Evolutionary conservation across 768 basidiomycete genomes (phyloP).

Genomic region (Ramaria rubella): DNA sequence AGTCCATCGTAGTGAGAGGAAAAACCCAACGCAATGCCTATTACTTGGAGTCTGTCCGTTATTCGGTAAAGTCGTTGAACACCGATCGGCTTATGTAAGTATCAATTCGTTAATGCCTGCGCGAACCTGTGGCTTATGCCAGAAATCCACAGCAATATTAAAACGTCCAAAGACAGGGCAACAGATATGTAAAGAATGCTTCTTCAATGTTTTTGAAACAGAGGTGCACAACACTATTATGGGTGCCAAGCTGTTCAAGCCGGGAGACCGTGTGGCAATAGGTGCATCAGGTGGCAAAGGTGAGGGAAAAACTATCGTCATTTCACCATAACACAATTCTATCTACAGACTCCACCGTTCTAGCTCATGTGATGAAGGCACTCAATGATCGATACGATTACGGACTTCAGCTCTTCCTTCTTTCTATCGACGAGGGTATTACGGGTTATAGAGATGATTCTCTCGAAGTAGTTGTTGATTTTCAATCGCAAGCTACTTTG

Average conservation of each 20-base stretch:
- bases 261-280: constrained; percentile 90
- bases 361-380: constrained; percentile 95
- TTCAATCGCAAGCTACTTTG: neutral
- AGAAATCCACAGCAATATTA: constrained; percentile 73
- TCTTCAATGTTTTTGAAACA: constrained; percentile 96
- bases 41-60: neutral
- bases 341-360: constrained; percentile 84
- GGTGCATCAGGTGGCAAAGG: constrained; percentile 99
- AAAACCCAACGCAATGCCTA: neutral
- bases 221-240: constrained; percentile 96
- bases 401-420: constrained; percentile 80
- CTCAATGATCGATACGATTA: constrained; percentile 93
- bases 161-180: constrained; percentile 96
- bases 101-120: constrained; percentile 58
- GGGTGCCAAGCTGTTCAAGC: constrained; percentile 73
- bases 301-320: constrained; percentile 23
- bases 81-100: neutral
- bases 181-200: constrained; percentile 94
- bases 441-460: constrained; percentile 98
- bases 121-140: constrained; percentile 70
- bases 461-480: constrained; percentile 50
- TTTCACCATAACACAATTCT: neutral
- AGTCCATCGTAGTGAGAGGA: constrained; percentile 37
- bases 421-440: constrained; percentile 98
- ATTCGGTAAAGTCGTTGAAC: too few species aligned